Base-by-base conservation (phyloP, 805 yeast species). In the Aciculoconidium aculeatum region DNA sequence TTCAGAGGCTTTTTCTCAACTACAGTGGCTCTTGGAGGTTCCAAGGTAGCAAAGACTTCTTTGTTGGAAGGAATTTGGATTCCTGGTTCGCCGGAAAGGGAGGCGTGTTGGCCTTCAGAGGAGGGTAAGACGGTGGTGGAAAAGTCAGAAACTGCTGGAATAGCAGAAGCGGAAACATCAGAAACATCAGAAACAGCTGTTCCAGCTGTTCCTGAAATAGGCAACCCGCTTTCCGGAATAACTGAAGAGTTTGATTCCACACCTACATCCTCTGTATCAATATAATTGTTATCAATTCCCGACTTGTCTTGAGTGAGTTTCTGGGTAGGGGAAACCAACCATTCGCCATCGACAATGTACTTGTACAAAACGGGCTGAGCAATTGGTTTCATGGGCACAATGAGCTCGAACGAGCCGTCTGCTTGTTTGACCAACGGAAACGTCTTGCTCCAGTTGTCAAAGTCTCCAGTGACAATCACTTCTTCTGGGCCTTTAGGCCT, bases 61-160 rank as follows among this genome's bases (percentile, higher is more conserved):
- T 84, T 69, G 47, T 81, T 70, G 23, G 60, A 45, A 27, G 90
- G 90, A 41, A 81, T 51, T 21, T 63, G 70, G 36, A 82, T 67
- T 26, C 95, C 95, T 16, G 92, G 86, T 47, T 81, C 88, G 28
- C 85, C 82, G 20, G 64, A 40, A 32, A 69, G 44, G 6, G 67
- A 52, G 35, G 60, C 58, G 28, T 67, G 67, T 27, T 55, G 31
- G 15, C 62, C 66, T 39, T 67, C 73, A 15, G 49, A 37, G 4
- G 66, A 49, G 25, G 77, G 76, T 54, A 70, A 32, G 13, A 70
- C 76, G 8, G 74, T 65, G 28, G 70, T 47, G 27, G 41, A 41
- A 15, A 48, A 35, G 10, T 37, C 43, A 13, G 16, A 14, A 16
- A 26, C 13, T 30, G 36, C 20, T 27, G 12, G 12, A 18, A 8